A percentile compares a stretch with the other conserved stretches of the same genome.
These are phyloP conservation scores for Daldinia eschscholtzii DNA, from an alignment of 2,329 filamentous ascomycete genomes.

Conservation along the genomic window DNA sequence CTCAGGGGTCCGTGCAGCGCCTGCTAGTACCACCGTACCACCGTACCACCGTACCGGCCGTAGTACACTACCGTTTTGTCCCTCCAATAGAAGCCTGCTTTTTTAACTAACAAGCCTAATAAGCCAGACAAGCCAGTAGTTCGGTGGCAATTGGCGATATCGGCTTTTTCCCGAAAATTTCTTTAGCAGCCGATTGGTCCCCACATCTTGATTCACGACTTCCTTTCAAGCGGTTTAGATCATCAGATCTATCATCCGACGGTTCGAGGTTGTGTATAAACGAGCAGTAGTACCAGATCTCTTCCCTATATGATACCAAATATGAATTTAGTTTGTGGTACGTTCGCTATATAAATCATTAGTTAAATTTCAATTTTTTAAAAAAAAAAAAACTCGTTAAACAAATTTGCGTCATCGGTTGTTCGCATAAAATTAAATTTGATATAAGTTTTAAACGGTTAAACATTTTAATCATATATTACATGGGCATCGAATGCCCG, in stretches of 20 bases:
- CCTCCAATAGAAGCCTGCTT: too few species aligned
- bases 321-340: background rate
- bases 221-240: constrained; percentile 34
- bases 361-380: background rate
- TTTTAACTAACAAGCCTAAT: background rate
- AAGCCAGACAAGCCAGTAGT: constrained; percentile 9
- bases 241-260: background rate
- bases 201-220: constrained; percentile 22
- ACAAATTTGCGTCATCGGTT: background rate
- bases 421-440: too few species aligned
- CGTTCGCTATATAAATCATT: background rate
- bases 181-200: constrained; percentile 36
- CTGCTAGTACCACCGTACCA: background rate
- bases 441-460: too few species aligned
- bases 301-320: background rate
- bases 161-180: constrained; percentile 37
- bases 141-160: constrained; percentile 42
- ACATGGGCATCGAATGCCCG: too few species aligned
- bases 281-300: background rate
- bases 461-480: too few species aligned
- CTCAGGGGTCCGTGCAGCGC: constrained; percentile 17
- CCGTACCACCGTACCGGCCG: background rate
- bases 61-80: constrained; percentile 1
- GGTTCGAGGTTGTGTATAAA: background rate
- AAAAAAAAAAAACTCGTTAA: background rate